Evolutionary conservation across 306 rosid species (phyloP).

Genomic region (Gastrolobium villosum): DNA sequence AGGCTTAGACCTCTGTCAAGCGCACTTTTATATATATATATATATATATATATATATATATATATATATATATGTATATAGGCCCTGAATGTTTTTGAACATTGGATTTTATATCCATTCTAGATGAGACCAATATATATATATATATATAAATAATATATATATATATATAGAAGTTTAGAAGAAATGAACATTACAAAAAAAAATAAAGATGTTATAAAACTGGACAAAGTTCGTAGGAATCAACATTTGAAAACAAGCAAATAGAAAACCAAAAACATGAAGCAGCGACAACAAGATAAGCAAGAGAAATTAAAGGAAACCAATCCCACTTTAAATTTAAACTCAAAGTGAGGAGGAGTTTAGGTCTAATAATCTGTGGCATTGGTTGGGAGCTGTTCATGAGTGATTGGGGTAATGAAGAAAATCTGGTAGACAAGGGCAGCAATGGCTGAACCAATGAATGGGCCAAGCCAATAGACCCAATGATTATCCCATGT

Average conservation of each 20-base stretch:
- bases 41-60: no score
- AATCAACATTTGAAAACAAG: constrained; percentile 49
- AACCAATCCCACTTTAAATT: constrained; percentile 28
- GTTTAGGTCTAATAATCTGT: constrained; percentile 51
- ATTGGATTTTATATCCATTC: no score
- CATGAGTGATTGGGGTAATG: constrained; percentile 62
- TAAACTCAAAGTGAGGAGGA: neutral
- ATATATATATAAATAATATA: no score
- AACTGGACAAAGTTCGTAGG: constrained; percentile 29
- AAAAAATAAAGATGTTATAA: constrained; percentile 10
- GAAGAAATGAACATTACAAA: neutral
- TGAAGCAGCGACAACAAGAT: neutral
- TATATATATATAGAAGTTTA: no score
- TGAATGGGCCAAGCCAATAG: constrained; percentile 80
- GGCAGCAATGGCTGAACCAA: constrained; percentile 69
- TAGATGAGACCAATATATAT: no score
- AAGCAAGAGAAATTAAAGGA: constrained; percentile 7
- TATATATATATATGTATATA: no score
- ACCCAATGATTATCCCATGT: constrained; percentile 76
- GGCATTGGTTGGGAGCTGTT: constrained; percentile 55
- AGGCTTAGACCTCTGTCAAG: neutral
- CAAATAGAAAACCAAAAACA: constrained; percentile 42
- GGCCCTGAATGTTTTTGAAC: no score
- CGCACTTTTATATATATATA: no score
- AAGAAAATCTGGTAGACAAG: constrained; percentile 62